Evolutionary conservation across 805 yeast species (phyloP).

Genomic region (Kluyveromyces nonfermentans): DNA sequence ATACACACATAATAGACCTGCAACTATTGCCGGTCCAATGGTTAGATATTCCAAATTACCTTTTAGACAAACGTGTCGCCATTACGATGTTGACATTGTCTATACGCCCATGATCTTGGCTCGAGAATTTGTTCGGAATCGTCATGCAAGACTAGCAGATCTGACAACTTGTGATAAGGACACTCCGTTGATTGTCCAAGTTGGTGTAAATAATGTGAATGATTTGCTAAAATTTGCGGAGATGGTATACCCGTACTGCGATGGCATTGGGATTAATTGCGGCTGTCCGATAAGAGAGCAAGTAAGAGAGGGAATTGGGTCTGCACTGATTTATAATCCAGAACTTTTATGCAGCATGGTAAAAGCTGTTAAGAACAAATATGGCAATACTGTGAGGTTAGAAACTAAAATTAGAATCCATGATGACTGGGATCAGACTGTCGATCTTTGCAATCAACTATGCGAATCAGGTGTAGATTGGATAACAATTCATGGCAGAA

Average conservation of each 20-base stretch:
- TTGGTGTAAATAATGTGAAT: slow-evolving; percentile 77
- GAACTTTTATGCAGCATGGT: slow-evolving; percentile 81
- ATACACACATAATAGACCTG: slow-evolving; percentile 41
- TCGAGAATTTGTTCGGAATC: slow-evolving; percentile 83
- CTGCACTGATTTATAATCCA: slow-evolving; percentile 82
- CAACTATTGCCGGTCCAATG: slow-evolving; percentile 85
- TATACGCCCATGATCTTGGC: slow-evolving; percentile 97
- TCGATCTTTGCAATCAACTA: slow-evolving; percentile 58
- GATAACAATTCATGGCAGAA: slow-evolving; percentile 90
- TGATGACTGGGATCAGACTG: slow-evolving; percentile 60
- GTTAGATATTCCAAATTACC: slow-evolving; percentile 93
- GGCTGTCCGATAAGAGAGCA: slow-evolving; percentile 97
- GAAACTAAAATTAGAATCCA: slow-evolving; percentile 93
- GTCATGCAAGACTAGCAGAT: slow-evolving; percentile 71
- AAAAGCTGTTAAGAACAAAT: slow-evolving; percentile 63
- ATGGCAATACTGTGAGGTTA: slow-evolving; percentile 61
- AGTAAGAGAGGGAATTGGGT: slow-evolving; percentile 92
- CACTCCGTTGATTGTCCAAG: slow-evolving; percentile 72
- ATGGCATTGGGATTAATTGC: slow-evolving; percentile 91
- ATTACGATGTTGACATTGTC: slow-evolving; percentile 69
- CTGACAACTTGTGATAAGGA: slow-evolving; percentile 72
- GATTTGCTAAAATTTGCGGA: slow-evolving; percentile 78
- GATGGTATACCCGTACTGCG: slow-evolving; percentile 84
- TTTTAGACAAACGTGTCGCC: slow-evolving; percentile 70
- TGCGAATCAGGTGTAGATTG: slow-evolving; percentile 88